A percentile compares a stretch with the other conserved stretches of the same genome.
Evolutionary conservation across 345 rosid genomes (phyloP).

Genomic region (Salix udensis): DNA sequence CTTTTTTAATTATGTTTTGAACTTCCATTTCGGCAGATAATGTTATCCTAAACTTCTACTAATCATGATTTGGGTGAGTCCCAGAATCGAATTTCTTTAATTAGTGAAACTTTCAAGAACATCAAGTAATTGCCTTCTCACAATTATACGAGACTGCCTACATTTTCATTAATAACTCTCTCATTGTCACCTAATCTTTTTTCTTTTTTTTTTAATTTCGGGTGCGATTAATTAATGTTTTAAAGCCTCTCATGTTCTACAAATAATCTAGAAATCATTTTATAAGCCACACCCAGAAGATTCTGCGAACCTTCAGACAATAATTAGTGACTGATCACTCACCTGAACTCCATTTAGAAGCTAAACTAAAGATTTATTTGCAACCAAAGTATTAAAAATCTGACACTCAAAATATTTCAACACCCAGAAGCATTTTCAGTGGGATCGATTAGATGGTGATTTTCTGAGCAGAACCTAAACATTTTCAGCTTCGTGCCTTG

Average conservation of each 20-base stretch:
- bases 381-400: background rate
- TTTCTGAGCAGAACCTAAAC: background rate
- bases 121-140: too few species aligned
- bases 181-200: too few species aligned
- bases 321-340: background rate
- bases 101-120: too few species aligned
- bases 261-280: background rate
- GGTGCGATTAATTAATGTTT: too few species aligned
- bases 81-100: too few species aligned
- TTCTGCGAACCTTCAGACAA: constrained; percentile 1
- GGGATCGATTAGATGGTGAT: constrained; percentile 1
- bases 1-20: background rate
- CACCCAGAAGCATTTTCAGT: background rate
- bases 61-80: too few species aligned
- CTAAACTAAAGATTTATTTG: background rate
- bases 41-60: background rate
- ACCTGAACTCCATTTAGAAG: background rate
- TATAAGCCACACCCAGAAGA: background rate
- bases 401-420: background rate
- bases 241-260: accelerated
- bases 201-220: too few species aligned
- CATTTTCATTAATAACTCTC: too few species aligned
- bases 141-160: too few species aligned
- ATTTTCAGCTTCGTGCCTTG: constrained; percentile 8
- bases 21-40: background rate